Conservation (phyloP, 2,329 filamentous ascomycete species). For the Aspergillus ibericus region DNA sequence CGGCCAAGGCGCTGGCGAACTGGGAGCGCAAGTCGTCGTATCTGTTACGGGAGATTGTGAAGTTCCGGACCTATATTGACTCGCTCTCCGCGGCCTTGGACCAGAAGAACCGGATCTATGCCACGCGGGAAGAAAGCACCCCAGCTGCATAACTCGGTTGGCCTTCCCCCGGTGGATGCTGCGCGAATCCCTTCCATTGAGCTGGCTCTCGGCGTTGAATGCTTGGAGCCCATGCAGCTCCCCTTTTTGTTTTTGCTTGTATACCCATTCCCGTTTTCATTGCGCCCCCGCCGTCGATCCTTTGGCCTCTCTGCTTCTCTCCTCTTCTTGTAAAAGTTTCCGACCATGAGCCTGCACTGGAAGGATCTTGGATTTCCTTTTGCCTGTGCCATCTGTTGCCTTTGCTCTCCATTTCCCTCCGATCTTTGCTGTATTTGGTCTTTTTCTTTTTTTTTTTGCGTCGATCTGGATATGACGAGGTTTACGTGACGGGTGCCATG, state of each 20-base stretch:
- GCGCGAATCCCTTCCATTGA: not conserved
- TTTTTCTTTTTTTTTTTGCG: slow-evolving; percentile 1
- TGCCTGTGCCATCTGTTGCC: not conserved
- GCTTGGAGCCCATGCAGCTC: not conserved
- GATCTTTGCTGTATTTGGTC: not conserved
- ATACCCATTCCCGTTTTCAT: not conserved
- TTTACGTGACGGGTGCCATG: slow-evolving; percentile 31
- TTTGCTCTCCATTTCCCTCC: slow-evolving; percentile 2
- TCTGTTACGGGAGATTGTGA: slow-evolving; percentile 88
- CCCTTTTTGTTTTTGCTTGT: not conserved
- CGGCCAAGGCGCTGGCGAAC: slow-evolving; percentile 83
- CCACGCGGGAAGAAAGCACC: slow-evolving; percentile 22
- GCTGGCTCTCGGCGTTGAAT: not conserved
- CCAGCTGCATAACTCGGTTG: slow-evolving; percentile 8
- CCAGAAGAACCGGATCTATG: slow-evolving; percentile 70
- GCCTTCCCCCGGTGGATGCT: not conserved
- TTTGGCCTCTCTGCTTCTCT: not conserved
- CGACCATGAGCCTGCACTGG: not conserved
- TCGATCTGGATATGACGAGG: slow-evolving; percentile 21
- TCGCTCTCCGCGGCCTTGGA: slow-evolving; percentile 69
- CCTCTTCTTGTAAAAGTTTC: not conserved
- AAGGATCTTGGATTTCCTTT: not conserved
- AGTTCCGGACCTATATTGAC: slow-evolving; percentile 94
- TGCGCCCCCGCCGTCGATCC: not conserved
- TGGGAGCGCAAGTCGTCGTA: slow-evolving; percentile 97